phyloP scores from a whole-genome alignment of 257 asterid genomes.

The Verbena officinalis region DNA sequence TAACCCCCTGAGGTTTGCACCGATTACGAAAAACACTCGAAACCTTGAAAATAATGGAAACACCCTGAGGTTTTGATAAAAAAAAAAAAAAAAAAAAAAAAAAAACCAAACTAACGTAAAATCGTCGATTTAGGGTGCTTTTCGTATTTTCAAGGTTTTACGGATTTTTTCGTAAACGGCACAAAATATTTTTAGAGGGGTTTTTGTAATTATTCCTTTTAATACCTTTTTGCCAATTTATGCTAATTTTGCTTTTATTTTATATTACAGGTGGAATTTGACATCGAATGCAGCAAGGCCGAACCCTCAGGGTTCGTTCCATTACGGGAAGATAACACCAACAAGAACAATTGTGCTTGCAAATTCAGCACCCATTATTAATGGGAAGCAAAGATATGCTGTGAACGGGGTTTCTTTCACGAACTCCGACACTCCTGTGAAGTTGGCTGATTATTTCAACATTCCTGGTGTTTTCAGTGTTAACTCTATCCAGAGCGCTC shows the following conservation, averaged over 20 bases:
- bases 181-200: no score
- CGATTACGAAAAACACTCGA: no score
- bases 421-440: conserved; percentile 80
- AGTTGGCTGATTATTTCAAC: conserved; percentile 90
- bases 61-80: no score
- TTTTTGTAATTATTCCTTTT: no score
- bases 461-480: conserved; percentile 82
- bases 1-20: no score
- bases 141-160: no score
- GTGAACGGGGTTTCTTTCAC: conserved; percentile 74
- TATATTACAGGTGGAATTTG: conserved; percentile 80
- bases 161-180: no score
- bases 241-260: neutral
- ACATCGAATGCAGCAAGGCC: conserved; percentile 99
- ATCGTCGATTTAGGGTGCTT: no score
- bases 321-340: conserved; percentile 64
- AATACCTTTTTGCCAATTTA: neutral
- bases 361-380: conserved; percentile 73
- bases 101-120: no score
- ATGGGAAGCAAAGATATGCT: conserved; percentile 79
- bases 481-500: conserved; percentile 59
- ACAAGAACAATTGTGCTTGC: conserved; percentile 76
- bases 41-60: no score
- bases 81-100: no score
- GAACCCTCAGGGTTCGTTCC: conserved; percentile 96